These are phyloP conservation scores for Podospora conica DNA, from an alignment of 495 filamentous ascomycete species.

Conservation along the genomic window DNA sequence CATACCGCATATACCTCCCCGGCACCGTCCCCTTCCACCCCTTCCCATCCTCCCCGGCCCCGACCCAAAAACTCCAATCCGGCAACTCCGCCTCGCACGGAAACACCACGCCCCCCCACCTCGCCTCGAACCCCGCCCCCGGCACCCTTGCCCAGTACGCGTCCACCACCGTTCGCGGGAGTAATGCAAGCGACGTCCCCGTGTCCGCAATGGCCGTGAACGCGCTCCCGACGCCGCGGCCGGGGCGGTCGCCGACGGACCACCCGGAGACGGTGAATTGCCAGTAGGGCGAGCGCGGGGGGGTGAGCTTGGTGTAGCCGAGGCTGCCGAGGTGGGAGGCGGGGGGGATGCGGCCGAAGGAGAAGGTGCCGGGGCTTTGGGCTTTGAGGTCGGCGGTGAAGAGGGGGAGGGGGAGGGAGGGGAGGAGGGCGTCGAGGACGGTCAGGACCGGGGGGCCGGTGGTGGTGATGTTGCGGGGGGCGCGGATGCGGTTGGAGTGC, in stretches of 20 bases:
- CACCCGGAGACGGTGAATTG: slow-evolving; percentile 5
- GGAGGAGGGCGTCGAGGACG: slow-evolving; percentile 61
- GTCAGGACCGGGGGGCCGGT: slow-evolving; percentile 33
- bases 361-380: slow-evolving; percentile 50
- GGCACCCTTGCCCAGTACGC: neutral
- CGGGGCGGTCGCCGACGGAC: too few species aligned
- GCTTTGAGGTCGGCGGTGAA: slow-evolving; percentile 61
- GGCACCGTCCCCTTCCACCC: slow-evolving; percentile 17
- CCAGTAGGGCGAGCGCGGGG: slow-evolving; percentile 30
- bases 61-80: slow-evolving; percentile 16
- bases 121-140: slow-evolving; percentile 36
- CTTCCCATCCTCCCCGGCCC: neutral
- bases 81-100: slow-evolving; percentile 45
- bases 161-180: neutral
- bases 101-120: slow-evolving; percentile 51
- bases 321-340: slow-evolving; percentile 49
- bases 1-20: slow-evolving; percentile 46
- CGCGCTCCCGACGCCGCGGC: too few species aligned
- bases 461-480: neutral
- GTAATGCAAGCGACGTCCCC: slow-evolving; percentile 41
- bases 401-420: slow-evolving; percentile 47
- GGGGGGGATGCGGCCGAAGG: slow-evolving; percentile 61
- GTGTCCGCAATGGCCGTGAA: slow-evolving; percentile 54
- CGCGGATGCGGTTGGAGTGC: slow-evolving; percentile 57
- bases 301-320: neutral